phyloP scores from a whole-genome alignment of 75 land plant species.

The Pinus albicaulis region DNA sequence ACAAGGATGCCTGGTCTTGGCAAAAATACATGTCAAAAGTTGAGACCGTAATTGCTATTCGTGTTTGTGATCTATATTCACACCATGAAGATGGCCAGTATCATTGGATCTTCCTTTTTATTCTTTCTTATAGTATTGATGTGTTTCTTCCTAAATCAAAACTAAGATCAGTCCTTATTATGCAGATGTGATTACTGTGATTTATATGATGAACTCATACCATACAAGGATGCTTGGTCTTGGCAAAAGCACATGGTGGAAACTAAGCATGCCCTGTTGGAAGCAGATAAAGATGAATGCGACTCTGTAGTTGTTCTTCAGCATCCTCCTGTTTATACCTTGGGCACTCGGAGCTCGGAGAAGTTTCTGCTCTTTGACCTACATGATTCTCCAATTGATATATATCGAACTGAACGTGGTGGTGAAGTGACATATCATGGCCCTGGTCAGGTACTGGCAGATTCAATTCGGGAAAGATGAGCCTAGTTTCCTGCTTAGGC shows the following conservation, averaged over 20 bases:
- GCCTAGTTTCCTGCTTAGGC: neutral
- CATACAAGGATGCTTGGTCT: constrained; percentile 72
- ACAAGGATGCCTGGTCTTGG: constrained; percentile 78
- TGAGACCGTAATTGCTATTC: neutral
- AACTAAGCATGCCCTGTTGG: constrained; percentile 28
- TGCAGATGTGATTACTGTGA: constrained; percentile 81
- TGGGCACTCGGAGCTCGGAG: constrained; percentile 85
- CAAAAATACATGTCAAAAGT: constrained; percentile 60
- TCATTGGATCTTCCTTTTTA: neutral
- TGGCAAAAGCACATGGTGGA: constrained; percentile 77
- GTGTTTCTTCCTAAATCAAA: neutral
- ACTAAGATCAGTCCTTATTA: neutral
- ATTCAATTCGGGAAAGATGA: neutral
- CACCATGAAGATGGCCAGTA: neutral
- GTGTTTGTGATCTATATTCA: too few relatives aligned
- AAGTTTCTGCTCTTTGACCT: constrained; percentile 62
- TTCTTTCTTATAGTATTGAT: neutral
- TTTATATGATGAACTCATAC: constrained; percentile 51
- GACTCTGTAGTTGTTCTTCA: constrained; percentile 74
- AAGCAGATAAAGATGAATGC: constrained; percentile 40
- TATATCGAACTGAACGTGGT: constrained; percentile 85
- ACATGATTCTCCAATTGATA: constrained; percentile 59
- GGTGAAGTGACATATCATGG: constrained; percentile 99
- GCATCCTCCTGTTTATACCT: constrained; percentile 83
- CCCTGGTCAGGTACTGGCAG: constrained; percentile 83